Conservation (phyloP, 1,284 basidiomycete genomes). For the Trametes hirsuta region DNA sequence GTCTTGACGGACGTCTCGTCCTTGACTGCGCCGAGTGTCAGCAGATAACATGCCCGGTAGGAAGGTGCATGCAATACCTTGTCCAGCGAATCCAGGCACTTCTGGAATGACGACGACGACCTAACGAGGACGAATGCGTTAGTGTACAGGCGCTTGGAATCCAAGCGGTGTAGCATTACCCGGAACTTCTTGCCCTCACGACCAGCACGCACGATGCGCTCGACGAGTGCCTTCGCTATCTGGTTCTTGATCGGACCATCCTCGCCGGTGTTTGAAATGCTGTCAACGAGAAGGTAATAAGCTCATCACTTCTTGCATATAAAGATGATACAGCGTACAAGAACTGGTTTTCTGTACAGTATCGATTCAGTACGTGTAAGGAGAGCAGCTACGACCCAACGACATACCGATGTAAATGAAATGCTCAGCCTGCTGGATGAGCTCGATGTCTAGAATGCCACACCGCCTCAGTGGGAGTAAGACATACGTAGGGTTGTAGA, state of each 20-base stretch:
- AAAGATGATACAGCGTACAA: conserved; percentile 53
- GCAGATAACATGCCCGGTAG: not conserved
- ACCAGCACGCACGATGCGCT: conserved; percentile 84
- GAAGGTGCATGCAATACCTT: conserved; percentile 1
- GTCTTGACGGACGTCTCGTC: conserved; percentile 69
- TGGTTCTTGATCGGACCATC: conserved; percentile 78
- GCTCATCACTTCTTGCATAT: no score
- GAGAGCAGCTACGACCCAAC: not conserved
- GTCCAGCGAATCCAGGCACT: conserved; percentile 79
- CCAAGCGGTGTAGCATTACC: conserved; percentile 39
- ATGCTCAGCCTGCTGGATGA: conserved; percentile 85
- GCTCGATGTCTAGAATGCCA: conserved; percentile 49
- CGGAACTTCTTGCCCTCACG: conserved; percentile 77
- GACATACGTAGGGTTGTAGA: not conserved
- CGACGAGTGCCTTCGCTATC: conserved; percentile 82
- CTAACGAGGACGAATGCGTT: conserved; percentile 38
- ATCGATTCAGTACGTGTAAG: not conserved
- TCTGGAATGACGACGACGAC: conserved; percentile 85
- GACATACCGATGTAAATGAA: conserved; percentile 85
- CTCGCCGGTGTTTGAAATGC: conserved; percentile 74
- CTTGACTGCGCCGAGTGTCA: conserved; percentile 57
- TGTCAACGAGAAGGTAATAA: conserved; percentile 30
- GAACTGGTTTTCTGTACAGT: conserved; percentile 85
- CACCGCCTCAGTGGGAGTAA: not conserved
- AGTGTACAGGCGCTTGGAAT: not conserved